phyloP scores from a whole-genome alignment of 805 yeast genomes.

The Yarrowia sp. region DNA sequence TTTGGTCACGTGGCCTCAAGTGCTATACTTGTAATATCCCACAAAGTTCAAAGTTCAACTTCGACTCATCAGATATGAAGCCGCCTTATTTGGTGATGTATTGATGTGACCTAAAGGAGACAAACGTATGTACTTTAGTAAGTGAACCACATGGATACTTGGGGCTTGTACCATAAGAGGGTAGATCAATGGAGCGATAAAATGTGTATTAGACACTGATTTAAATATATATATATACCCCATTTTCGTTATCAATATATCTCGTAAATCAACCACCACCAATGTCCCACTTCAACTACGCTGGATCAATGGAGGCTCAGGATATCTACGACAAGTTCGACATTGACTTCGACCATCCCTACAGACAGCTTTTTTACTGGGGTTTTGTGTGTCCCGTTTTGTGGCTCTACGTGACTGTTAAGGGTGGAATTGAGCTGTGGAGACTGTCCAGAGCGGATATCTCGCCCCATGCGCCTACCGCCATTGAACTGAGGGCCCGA shows the following conservation, averaged over 20 bases:
- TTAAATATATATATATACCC: no score
- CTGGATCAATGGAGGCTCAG: conserved; percentile 23
- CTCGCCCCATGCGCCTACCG: conserved; percentile 11
- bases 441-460: neutral
- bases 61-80: neutral
- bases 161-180: neutral
- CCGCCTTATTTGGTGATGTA: neutral
- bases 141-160: neutral
- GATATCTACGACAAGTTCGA: conserved; percentile 15
- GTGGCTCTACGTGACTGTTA: neutral
- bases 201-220: no score
- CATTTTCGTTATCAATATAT: no score
- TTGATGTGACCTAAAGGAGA: neutral
- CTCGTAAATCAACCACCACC: no score
- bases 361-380: neutral
- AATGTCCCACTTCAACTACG: conserved; percentile 5
- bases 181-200: neutral
- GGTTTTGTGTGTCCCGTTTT: neutral
- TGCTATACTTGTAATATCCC: neutral
- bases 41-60: neutral
- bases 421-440: neutral
- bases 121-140: neutral
- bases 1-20: no score
- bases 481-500: neutral
- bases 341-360: conserved; percentile 11